These are phyloP conservation scores for Clonostachys rosea DNA, from an alignment of 2,329 filamentous ascomycete species.

Conservation along the genomic window DNA sequence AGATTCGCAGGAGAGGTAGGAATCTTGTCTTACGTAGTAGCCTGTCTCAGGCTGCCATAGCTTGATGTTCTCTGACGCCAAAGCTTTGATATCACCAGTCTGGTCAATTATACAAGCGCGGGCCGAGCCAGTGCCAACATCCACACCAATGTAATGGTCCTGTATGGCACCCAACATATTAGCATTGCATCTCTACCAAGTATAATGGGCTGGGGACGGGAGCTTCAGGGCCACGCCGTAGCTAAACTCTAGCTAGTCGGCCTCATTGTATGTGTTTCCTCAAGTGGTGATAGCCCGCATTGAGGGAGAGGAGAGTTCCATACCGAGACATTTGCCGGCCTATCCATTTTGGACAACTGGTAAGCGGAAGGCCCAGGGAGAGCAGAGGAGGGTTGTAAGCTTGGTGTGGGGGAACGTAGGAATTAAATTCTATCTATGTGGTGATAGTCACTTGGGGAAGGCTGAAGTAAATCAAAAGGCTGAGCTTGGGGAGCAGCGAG, in stretches of 20 bases:
- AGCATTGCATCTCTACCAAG: background rate
- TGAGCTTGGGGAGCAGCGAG: background rate
- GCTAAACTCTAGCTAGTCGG: too few relatives aligned
- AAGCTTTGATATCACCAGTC: slow-evolving; percentile 78
- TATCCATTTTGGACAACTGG: slow-evolving; percentile 6
- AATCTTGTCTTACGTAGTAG: slow-evolving; percentile 56
- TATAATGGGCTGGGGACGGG: background rate
- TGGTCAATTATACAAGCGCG: slow-evolving; percentile 93
- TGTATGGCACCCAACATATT: slow-evolving; percentile 13
- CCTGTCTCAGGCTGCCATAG: slow-evolving; percentile 74
- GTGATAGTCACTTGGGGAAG: background rate
- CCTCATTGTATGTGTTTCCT: background rate
- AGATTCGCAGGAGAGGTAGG: background rate
- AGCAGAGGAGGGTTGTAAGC: background rate
- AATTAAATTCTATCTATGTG: background rate
- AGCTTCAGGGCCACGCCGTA: background rate
- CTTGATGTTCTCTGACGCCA: slow-evolving; percentile 72
- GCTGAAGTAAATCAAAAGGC: background rate
- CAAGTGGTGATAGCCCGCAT: background rate
- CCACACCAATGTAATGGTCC: slow-evolving; percentile 75
- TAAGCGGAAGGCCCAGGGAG: background rate
- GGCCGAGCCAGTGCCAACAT: slow-evolving; percentile 94
- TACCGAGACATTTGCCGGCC: slow-evolving; percentile 26
- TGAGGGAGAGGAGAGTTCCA: slow-evolving; percentile 1
- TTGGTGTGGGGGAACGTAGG: background rate